Conservation (phyloP, 176 grass and related monocot species). For the Zizania latifolia region DNA sequence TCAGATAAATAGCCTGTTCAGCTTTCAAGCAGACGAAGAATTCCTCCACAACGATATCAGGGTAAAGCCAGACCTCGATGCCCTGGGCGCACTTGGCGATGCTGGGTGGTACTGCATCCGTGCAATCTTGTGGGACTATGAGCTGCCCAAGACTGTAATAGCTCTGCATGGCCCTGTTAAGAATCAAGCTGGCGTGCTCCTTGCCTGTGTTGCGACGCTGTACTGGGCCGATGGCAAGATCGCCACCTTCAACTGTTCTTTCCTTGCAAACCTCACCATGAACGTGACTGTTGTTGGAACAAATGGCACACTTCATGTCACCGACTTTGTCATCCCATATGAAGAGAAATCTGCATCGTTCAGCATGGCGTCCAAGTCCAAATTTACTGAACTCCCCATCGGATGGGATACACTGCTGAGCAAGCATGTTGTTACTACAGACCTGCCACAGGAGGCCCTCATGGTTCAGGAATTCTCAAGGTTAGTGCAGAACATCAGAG, state of each 20-base stretch:
- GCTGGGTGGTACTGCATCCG: conserved; percentile 74
- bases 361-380: conserved; percentile 28
- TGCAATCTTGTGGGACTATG: conserved; percentile 58
- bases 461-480: conserved; percentile 70
- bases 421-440: conserved; percentile 28
- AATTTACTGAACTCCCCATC: conserved; percentile 27
- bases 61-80: conserved; percentile 80
- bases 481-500: conserved; percentile 47
- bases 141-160: conserved; percentile 43
- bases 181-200: conserved; percentile 51
- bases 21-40: conserved; percentile 38
- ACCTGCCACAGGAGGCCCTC: conserved; percentile 63
- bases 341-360: conserved; percentile 44
- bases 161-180: conserved; percentile 32
- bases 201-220: conserved; percentile 51
- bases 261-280: conserved; percentile 54
- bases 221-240: conserved; percentile 49
- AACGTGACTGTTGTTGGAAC: conserved; percentile 52
- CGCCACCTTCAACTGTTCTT: conserved; percentile 60
- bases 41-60: conserved; percentile 82
- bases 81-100: conserved; percentile 64
- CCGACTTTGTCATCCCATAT: conserved; percentile 60
- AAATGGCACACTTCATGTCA: conserved; percentile 52
- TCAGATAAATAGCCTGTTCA: conserved; percentile 56
- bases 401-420: conserved; percentile 59